These are phyloP conservation scores for Pestalotiopsis sp. DNA, from an alignment of 2,329 filamentous ascomycete genomes.

Conservation along the genomic window DNA sequence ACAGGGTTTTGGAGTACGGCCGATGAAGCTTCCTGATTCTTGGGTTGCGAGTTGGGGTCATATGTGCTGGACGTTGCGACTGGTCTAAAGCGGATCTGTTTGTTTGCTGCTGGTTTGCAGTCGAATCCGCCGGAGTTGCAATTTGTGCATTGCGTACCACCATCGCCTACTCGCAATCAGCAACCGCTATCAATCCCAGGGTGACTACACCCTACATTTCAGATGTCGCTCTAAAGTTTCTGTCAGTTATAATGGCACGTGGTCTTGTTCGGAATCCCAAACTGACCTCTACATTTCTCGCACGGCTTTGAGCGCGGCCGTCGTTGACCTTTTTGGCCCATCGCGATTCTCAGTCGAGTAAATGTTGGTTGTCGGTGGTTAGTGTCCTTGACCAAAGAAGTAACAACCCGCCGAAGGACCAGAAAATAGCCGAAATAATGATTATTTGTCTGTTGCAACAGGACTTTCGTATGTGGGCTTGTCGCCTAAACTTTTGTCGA, in stretches of 20 bases:
- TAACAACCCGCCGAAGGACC: background rate
- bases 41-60: background rate
- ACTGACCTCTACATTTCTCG: background rate
- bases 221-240: background rate
- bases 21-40: background rate
- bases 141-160: background rate
- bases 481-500: background rate
- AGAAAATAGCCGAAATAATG: background rate
- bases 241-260: background rate
- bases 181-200: background rate
- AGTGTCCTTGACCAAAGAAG: background rate
- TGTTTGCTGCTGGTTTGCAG: background rate
- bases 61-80: background rate
- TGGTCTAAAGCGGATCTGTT: background rate
- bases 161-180: background rate
- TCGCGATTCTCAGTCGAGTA: background rate
- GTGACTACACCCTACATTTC: background rate
- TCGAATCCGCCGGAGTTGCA: background rate
- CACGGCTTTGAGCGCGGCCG: background rate
- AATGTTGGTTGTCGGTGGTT: background rate
- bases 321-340: background rate
- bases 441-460: no score
- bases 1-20: background rate
- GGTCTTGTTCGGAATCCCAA: background rate
- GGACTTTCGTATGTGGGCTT: background rate